Conservation (phyloP, 1,284 basidiomycete genomes). For the Wallemia hederae region DNA sequence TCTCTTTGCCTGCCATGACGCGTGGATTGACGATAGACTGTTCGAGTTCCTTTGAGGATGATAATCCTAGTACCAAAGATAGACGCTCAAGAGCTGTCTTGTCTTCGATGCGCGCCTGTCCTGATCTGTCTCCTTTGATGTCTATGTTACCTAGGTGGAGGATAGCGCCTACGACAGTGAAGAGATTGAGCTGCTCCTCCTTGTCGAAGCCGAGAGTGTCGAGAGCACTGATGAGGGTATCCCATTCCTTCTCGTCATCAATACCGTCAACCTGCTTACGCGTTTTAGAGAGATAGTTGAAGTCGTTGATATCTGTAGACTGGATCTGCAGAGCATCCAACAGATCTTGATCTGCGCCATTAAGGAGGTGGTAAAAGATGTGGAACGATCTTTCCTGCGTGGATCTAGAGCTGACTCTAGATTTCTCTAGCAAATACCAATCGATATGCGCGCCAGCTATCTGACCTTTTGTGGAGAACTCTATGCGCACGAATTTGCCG, state of each 20-base stretch:
- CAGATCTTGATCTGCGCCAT: slow-evolving; percentile 20
- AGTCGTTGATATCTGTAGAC: slow-evolving; percentile 30
- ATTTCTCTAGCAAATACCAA: slow-evolving; percentile 97
- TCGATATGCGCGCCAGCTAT: slow-evolving; percentile 96
- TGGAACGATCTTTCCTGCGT: slow-evolving; percentile 81
- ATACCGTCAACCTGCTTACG: slow-evolving; percentile 77
- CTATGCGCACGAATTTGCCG: slow-evolving; percentile 90
- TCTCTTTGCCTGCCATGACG: slow-evolving; percentile 81
- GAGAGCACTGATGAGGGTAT: slow-evolving; percentile 43
- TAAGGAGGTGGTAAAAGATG: slow-evolving; percentile 73
- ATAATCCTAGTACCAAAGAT: slow-evolving; percentile 73
- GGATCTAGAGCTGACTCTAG: slow-evolving; percentile 63
- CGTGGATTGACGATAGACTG: slow-evolving; percentile 63
- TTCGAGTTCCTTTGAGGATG: slow-evolving; percentile 53
- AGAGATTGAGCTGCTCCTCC: slow-evolving; percentile 67
- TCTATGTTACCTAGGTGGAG: slow-evolving; percentile 85
- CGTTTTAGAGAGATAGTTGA: slow-evolving; percentile 72
- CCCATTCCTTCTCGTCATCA: slow-evolving; percentile 74
- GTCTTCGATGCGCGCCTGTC: slow-evolving; percentile 49
- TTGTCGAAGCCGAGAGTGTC: slow-evolving; percentile 61
- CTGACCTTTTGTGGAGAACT: slow-evolving; percentile 71
- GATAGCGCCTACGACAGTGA: slow-evolving; percentile 75
- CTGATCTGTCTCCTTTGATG: slow-evolving; percentile 49
- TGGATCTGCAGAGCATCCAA: slow-evolving; percentile 16
- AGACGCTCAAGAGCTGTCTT: slow-evolving; percentile 41